Percentiles rank a stretch among this genome's conserved stretches.
These are phyloP conservation scores for Flaveria brownii DNA, from an alignment of 129 eudicot genomes.

Conservation along the genomic window DNA sequence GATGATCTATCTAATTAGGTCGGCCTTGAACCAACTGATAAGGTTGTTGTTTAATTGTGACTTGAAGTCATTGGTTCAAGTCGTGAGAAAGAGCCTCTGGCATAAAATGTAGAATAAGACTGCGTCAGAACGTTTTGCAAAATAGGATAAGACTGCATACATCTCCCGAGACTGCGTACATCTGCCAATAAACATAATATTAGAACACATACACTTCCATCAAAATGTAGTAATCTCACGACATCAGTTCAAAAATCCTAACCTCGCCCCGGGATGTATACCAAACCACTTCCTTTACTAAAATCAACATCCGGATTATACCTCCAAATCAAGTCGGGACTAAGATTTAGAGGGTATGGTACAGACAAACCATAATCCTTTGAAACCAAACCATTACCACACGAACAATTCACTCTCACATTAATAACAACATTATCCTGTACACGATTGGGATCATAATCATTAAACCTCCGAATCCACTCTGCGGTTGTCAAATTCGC, in stretches of 20 bases:
- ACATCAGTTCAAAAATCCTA: conserved; percentile 4
- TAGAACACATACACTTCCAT: background rate
- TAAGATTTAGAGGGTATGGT: conserved; percentile 62
- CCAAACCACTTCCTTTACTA: conserved; percentile 43
- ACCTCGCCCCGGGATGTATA: conserved; percentile 72
- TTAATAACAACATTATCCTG: conserved; percentile 43
- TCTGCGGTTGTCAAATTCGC: conserved; percentile 59
- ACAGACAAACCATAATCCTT: conserved; percentile 73
- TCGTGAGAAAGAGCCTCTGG: no score
- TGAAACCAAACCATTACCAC: conserved; percentile 58
- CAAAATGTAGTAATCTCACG: background rate
- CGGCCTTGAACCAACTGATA: no score
- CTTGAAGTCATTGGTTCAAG: no score
- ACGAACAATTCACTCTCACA: conserved; percentile 79
- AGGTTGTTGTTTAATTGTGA: no score
- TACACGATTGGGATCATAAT: conserved; percentile 34
- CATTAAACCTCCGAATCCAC: conserved; percentile 46
- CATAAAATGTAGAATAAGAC: no score
- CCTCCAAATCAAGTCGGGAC: conserved; percentile 41
- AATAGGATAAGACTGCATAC: no score
- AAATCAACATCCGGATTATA: conserved; percentile 57
- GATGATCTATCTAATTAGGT: no score
- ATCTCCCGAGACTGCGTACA: conserved; percentile 4
- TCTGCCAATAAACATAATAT: conserved; percentile 44
- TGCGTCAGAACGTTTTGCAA: no score